Percentiles rank a stretch among this genome's conserved stretches.
phyloP scores from a whole-genome alignment of 257 asterid species.

The Thymus mandschuricus region DNA sequence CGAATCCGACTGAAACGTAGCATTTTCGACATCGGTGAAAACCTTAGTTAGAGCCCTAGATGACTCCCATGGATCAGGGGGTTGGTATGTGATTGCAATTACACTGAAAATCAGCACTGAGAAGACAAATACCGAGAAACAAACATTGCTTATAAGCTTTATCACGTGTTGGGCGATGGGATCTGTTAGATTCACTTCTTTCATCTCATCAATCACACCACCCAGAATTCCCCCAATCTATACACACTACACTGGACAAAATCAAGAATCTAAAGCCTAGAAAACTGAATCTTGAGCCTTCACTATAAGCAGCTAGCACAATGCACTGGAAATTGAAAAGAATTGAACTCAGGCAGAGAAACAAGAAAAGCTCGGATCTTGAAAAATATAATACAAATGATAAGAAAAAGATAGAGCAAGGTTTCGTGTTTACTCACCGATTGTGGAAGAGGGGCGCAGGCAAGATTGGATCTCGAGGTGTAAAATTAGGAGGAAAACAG shows the following conservation, averaged over 20 bases:
- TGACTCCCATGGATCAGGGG: slow-evolving; percentile 99
- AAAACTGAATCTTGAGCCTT: slow-evolving; percentile 33
- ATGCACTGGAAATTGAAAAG: slow-evolving; percentile 26
- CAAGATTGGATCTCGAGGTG: slow-evolving; percentile 40
- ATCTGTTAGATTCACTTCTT: slow-evolving; percentile 69
- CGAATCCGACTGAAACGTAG: slow-evolving; percentile 79
- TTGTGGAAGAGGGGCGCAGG: slow-evolving; percentile 10
- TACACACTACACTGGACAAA: slow-evolving; percentile 4
- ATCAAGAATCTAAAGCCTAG: slow-evolving; percentile 16
- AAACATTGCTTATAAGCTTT: slow-evolving; percentile 85
- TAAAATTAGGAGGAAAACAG: background rate
- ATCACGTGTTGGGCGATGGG: slow-evolving; percentile 87
- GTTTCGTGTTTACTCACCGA: slow-evolving; percentile 17
- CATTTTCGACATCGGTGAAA: slow-evolving; percentile 83
- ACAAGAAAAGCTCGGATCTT: slow-evolving; percentile 44
- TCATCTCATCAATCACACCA: slow-evolving; percentile 56
- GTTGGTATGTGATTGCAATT: slow-evolving; percentile 94
- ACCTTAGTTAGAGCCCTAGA: slow-evolving; percentile 85
- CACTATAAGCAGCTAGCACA: slow-evolving; percentile 13
- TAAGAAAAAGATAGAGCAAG: slow-evolving; percentile 17
- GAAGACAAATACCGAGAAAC: slow-evolving; percentile 94
- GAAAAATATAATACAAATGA: slow-evolving; percentile 10
- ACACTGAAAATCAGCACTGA: slow-evolving; percentile 84
- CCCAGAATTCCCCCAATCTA: slow-evolving; percentile 1
- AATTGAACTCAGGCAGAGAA: background rate